These are phyloP conservation scores for Cladorrhinum sp. DNA, from an alignment of 2,329 filamentous ascomycete species.

Conservation along the genomic window DNA sequence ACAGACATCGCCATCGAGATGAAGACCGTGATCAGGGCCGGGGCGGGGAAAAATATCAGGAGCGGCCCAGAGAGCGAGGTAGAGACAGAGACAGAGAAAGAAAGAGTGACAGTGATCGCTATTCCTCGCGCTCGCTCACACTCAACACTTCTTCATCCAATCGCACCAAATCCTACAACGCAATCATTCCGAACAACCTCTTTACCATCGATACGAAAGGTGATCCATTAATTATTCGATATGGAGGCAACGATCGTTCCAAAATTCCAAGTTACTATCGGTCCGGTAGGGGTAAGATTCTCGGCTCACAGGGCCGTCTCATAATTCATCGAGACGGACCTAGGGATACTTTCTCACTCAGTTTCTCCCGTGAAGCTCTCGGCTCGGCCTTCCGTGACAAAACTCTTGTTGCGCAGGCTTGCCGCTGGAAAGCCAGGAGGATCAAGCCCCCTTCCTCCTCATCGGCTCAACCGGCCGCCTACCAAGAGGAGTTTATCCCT, in stretches of 20 bases:
- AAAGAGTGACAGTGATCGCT: neutral
- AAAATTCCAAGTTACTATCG: conserved; percentile 70
- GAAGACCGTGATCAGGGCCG: neutral
- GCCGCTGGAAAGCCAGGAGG: conserved; percentile 37
- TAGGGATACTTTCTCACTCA: conserved; percentile 53
- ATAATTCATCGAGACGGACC: conserved; percentile 65
- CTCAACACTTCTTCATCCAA: neutral
- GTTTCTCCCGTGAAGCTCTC: conserved; percentile 42
- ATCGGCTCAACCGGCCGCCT: neutral
- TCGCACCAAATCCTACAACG: neutral
- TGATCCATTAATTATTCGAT: conserved; percentile 71
- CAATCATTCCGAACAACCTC: neutral
- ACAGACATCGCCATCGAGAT: neutral
- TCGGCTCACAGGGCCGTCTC: conserved; percentile 61
- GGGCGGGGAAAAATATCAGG: too few species aligned
- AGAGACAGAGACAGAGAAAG: neutral
- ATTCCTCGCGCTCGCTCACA: neutral
- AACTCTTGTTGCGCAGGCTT: conserved; percentile 45
- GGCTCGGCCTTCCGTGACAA: conserved; percentile 43
- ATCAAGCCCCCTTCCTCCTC: conserved; percentile 39
- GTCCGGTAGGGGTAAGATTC: conserved; percentile 63
- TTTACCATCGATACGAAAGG: conserved; percentile 42
- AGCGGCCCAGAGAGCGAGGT: neutral
- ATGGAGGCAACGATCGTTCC: conserved; percentile 70
- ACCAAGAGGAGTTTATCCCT: conserved; percentile 46